A percentile compares a stretch with the other conserved stretches of the same genome.
Evolutionary conservation across 345 rosid genomes (phyloP).

Genomic region (Rhizophora mangle): DNA sequence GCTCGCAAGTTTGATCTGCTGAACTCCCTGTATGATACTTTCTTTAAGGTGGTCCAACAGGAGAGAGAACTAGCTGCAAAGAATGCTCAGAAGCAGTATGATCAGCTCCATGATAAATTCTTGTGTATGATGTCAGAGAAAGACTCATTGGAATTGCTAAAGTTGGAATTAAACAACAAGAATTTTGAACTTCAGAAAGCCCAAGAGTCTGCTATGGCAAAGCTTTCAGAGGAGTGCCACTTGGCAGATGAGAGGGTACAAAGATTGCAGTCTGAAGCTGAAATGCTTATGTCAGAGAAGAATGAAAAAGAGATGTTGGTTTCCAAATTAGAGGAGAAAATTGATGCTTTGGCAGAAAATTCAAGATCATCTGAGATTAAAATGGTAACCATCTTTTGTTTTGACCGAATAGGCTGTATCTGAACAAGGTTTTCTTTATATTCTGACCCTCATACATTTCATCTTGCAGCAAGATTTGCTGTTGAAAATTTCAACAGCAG

Average conservation of each 20-base stretch:
- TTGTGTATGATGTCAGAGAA: constrained; percentile 45
- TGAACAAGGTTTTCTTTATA: constrained; percentile 18
- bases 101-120: constrained; percentile 53
- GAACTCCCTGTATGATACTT: constrained; percentile 46
- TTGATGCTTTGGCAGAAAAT: constrained; percentile 43
- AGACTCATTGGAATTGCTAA: constrained; percentile 44
- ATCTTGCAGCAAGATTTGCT: constrained; percentile 60
- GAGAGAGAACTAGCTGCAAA: constrained; percentile 47
- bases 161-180: constrained; percentile 44
- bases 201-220: constrained; percentile 45
- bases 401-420: constrained; percentile 6
- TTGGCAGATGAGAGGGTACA: constrained; percentile 54
- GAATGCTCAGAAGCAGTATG: constrained; percentile 45
- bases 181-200: constrained; percentile 55
- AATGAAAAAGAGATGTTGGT: constrained; percentile 52
- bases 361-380: constrained; percentile 54
- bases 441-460: constrained; percentile 20
- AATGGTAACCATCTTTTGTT: constrained; percentile 41
- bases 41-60: constrained; percentile 47
- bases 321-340: constrained; percentile 52
- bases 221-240: constrained; percentile 51
- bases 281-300: constrained; percentile 49
- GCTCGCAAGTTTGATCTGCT: constrained; percentile 49
- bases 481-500: constrained; percentile 51
- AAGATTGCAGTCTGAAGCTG: constrained; percentile 62